phyloP scores from a whole-genome alignment of 2,329 filamentous ascomycete species.

The Colletotrichum lentis region DNA sequence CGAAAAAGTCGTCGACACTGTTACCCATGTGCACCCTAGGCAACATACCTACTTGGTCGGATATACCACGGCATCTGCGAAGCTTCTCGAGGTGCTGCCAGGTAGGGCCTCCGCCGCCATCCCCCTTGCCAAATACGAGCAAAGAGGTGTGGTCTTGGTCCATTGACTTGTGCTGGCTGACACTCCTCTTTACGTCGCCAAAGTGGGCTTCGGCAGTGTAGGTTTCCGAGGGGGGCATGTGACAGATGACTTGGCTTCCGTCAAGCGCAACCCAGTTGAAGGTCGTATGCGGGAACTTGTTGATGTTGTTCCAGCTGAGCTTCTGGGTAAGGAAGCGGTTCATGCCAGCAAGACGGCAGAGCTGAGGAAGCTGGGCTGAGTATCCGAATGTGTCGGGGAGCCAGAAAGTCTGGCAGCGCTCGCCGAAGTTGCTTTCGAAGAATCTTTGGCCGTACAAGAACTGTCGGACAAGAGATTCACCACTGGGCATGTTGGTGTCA shows the following conservation, averaged over 20 bases:
- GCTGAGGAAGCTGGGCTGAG: constrained; percentile 90
- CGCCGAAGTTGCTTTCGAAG: constrained; percentile 91
- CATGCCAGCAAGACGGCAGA: constrained; percentile 96
- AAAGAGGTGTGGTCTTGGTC: constrained; percentile 91
- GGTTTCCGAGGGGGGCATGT: constrained; percentile 95
- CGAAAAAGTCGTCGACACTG: constrained; percentile 95
- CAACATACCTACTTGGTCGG: constrained; percentile 82
- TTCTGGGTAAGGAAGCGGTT: constrained; percentile 97
- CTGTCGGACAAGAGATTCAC: constrained; percentile 91
- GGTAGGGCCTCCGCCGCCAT: constrained; percentile 93
- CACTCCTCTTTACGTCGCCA: constrained; percentile 88
- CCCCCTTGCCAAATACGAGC: constrained; percentile 94
- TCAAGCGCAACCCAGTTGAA: constrained; percentile 99
- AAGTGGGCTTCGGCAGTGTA: constrained; percentile 96
- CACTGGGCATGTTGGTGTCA: constrained; percentile 96
- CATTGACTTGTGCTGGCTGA: constrained; percentile 93
- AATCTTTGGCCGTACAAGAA: constrained; percentile 96
- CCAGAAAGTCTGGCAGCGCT: constrained; percentile 93
- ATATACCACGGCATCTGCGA: constrained; percentile 87
- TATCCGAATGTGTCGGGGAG: constrained; percentile 98
- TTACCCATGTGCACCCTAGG: constrained; percentile 89
- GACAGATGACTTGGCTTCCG: constrained; percentile 94
- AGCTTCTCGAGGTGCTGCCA: constrained; percentile 96
- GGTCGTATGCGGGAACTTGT: constrained; percentile 97
- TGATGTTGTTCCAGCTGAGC: constrained; percentile 99